phyloP scores from a whole-genome alignment of 345 rosid species.

The Raphanus raphanistrum region DNA sequence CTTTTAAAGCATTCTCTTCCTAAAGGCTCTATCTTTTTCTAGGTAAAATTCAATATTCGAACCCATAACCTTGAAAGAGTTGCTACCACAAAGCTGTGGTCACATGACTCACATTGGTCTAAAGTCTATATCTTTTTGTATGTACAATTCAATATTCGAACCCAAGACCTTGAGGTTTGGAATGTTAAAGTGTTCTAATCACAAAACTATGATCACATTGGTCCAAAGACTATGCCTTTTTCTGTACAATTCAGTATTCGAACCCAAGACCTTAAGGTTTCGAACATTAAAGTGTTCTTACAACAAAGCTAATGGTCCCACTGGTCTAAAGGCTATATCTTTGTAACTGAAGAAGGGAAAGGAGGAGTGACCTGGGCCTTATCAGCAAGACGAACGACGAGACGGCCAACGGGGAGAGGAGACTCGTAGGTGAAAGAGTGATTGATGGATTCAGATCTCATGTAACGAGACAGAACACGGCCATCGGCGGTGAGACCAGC shows the following conservation, averaged over 20 bases:
- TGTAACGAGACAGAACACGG: conserved; percentile 89
- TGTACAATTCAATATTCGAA: background rate
- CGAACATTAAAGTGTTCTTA: background rate
- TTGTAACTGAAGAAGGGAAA: background rate
- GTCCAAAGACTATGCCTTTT: no score
- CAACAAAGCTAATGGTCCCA: background rate
- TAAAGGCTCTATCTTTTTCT: background rate
- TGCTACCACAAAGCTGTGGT: background rate
- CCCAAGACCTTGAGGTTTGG: background rate
- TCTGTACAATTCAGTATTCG: no score
- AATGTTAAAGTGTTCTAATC: no score
- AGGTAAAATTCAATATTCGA: background rate
- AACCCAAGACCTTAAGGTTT: background rate
- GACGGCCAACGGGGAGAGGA: conserved; percentile 92
- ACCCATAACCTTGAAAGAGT: background rate
- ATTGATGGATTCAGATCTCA: conserved; percentile 94
- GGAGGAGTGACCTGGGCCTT: conserved; percentile 76
- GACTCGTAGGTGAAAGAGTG: conserved; percentile 86
- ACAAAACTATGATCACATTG: no score
- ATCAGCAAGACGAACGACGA: conserved; percentile 94
- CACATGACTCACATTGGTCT: background rate
- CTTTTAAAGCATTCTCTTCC: no score
- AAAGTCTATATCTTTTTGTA: background rate
- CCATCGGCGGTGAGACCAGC: conserved; percentile 99
- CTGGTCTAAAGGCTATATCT: background rate